Evolutionary conservation across 176 grass and related monocot genomes (phyloP).

Genomic region (Eremochloa ophiuroides): DNA sequence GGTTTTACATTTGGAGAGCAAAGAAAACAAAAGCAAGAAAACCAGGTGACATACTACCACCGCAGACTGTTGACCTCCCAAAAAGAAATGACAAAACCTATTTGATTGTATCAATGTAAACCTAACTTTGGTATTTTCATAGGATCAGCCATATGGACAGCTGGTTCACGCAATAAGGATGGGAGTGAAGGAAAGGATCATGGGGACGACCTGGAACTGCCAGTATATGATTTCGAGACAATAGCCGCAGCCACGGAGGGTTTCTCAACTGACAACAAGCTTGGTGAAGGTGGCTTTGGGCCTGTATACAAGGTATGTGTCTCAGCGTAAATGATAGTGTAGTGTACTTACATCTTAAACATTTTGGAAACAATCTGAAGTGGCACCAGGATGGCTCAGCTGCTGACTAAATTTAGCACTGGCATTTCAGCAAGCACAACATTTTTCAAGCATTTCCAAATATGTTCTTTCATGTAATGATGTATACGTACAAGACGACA

Average conservation of each 20-base stretch:
- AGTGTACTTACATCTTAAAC: background rate
- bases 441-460: background rate
- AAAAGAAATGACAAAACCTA: background rate
- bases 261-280: slow-evolving; percentile 55
- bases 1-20: slow-evolving; percentile 38
- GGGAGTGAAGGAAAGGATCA: slow-evolving; percentile 38
- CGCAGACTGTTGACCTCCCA: background rate
- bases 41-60: slow-evolving; percentile 30
- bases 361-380: background rate
- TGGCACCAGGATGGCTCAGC: background rate
- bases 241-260: slow-evolving; percentile 40
- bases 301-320: slow-evolving; percentile 56
- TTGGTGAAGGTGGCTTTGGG: slow-evolving; percentile 66
- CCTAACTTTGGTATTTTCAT: background rate
- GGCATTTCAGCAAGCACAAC: background rate
- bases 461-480: background rate
- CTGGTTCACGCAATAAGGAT: slow-evolving; percentile 15
- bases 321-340: background rate
- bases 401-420: background rate
- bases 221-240: slow-evolving; percentile 43
- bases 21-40: slow-evolving; percentile 32
- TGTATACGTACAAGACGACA: background rate
- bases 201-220: slow-evolving; percentile 42
- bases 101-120: background rate
- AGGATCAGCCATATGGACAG: slow-evolving; percentile 30